Base-by-base conservation (phyloP, 805 yeast genomes). In the Teunomyces funiuensis region DNA sequence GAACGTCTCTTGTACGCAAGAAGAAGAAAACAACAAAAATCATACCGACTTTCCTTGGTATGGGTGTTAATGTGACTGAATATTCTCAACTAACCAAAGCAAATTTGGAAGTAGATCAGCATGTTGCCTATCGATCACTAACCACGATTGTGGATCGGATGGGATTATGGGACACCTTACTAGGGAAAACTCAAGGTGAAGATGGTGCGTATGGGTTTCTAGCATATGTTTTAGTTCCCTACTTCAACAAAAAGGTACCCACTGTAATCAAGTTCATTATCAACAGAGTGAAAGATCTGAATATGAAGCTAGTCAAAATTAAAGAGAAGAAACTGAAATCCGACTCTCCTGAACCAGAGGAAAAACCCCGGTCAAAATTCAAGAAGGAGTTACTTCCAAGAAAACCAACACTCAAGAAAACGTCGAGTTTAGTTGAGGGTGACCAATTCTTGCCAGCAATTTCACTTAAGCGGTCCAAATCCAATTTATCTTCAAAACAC, bases 171-270 rank as follows among this genome's bases (percentile, higher is more conserved):
- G 84, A 80, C 47, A 66, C 77, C 5, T 53, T 80, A 14, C 43
- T 69, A 15, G 67, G 67, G 1, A 63, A 65, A 7, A 46, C 57
- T 0, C 49, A 55, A 9, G 57, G 50, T 9, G 45, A 51, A 5
- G 55, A 57, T 20, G 63, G 61, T 30, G 61, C 74, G 0, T 47
- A 57, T 14, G 80, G 79, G 3, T 80, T 77, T 50, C 57, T 77
- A 28, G 77, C 72, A 3, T 74, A 73, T 46, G 77, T 79, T 6
- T 44, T 80, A 2, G 66, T 79, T 1, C 84, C 85, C 0, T 77
- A 72, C 55, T 80, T 66, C 52, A 73, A 66, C 37, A 71, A 70
- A 42, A 71, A 63, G 44, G 56, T 77, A 3, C 84, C 85, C 0
- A 50, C 61, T 29, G 58, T 74, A 3, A 69, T 77, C 6, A 68